Percentiles rank a stretch among this genome's conserved stretches.
These are phyloP conservation scores for Trichoderma sp. DNA, from an alignment of 2,329 filamentous ascomycete genomes.

Conservation along the genomic window DNA sequence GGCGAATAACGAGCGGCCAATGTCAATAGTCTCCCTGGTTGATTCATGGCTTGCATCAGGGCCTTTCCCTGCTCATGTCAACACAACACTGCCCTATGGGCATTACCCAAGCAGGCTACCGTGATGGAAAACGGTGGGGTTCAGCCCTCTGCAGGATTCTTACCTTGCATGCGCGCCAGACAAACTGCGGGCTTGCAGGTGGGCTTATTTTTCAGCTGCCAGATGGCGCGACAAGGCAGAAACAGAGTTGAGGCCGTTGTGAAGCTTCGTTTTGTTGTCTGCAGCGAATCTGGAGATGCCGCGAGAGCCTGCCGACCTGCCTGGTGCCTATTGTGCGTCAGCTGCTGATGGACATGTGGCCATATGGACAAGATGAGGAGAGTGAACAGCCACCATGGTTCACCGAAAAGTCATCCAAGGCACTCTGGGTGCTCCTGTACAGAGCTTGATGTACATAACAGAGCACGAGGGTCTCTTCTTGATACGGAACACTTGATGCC, in stretches of 20 bases:
- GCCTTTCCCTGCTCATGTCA: neutral
- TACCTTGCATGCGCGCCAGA: neutral
- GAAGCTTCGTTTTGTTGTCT: neutral
- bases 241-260: neutral
- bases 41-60: neutral
- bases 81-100: neutral
- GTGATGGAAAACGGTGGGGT: conserved; percentile 4
- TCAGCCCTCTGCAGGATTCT: conserved; percentile 11
- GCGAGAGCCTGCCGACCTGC: neutral
- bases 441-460: neutral
- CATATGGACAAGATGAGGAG: neutral
- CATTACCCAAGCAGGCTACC: neutral
- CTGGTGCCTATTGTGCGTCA: neutral
- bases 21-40: neutral
- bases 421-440: neutral
- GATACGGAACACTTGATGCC: neutral
- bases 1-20: neutral
- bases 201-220: neutral
- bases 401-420: neutral
- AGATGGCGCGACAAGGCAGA: conserved; percentile 6
- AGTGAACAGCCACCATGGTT: neutral
- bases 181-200: neutral
- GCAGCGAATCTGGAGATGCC: neutral
- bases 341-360: neutral
- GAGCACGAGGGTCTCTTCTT: neutral